Percentiles rank a stretch among this genome's conserved stretches.
Evolutionary conservation across 768 basidiomycete genomes (phyloP).

Genomic region (Rhizopogon sp.): DNA sequence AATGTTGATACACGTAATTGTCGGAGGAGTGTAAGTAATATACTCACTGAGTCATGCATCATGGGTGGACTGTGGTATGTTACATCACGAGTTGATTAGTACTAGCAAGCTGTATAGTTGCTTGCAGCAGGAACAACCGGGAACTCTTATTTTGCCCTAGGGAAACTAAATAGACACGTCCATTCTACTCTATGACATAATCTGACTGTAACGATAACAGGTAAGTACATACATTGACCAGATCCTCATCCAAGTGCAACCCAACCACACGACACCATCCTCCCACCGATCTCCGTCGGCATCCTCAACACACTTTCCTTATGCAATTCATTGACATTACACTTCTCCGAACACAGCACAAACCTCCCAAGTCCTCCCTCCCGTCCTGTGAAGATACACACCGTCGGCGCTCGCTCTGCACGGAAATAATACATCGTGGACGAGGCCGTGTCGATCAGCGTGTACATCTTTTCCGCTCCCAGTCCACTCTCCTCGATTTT

Average conservation of each 20-base stretch:
- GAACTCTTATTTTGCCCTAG: too few species aligned
- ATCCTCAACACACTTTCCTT: slow-evolving; percentile 17
- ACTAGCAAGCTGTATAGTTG: too few species aligned
- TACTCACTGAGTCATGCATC: too few species aligned
- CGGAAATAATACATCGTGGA: slow-evolving; percentile 14
- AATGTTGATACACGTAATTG: too few species aligned
- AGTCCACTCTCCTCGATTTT: slow-evolving; percentile 1
- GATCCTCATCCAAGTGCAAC: not conserved
- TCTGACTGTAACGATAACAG: too few species aligned
- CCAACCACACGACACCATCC: not conserved
- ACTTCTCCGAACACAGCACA: slow-evolving; percentile 18
- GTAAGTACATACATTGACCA: too few species aligned
- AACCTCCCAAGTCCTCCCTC: slow-evolving; percentile 19
- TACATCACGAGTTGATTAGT: too few species aligned
- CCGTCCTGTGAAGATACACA: slow-evolving; percentile 16
- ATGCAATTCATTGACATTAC: slow-evolving; percentile 9
- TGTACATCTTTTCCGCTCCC: slow-evolving; percentile 4
- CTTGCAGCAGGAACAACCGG: too few species aligned
- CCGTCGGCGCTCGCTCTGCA: slow-evolving; percentile 13
- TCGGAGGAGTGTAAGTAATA: too few species aligned
- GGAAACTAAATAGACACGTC: too few species aligned
- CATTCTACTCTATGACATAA: too few species aligned
- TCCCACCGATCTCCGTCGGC: slow-evolving; percentile 6
- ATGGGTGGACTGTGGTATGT: too few species aligned
- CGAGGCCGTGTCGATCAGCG: slow-evolving; percentile 13